Evolutionary conservation across 352 stramenopile genomes (phyloP).

Genomic region (Phytophthora crassamura): DNA sequence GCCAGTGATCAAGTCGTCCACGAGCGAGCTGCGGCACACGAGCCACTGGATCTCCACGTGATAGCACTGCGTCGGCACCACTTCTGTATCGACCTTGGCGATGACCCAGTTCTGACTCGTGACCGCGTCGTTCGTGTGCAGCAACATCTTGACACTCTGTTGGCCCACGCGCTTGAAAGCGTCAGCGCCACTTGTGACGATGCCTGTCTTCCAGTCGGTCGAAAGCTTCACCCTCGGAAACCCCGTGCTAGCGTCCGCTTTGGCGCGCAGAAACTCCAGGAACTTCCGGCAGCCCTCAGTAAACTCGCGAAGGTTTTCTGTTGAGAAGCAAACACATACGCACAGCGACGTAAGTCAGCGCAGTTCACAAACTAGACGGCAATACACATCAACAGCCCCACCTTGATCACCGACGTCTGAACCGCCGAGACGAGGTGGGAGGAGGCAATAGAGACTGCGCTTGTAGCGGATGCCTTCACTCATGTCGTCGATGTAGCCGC

Average conservation of each 20-base stretch:
- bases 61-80: slow-evolving; percentile 73
- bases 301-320: slow-evolving; percentile 63
- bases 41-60: slow-evolving; percentile 90
- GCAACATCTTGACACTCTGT: slow-evolving; percentile 74
- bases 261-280: slow-evolving; percentile 68
- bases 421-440: slow-evolving; percentile 55
- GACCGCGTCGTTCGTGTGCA: slow-evolving; percentile 69
- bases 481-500: slow-evolving; percentile 89
- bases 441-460: slow-evolving; percentile 74
- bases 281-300: slow-evolving; percentile 76
- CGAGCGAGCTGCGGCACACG: slow-evolving; percentile 80
- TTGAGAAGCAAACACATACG: slow-evolving; percentile 15
- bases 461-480: slow-evolving; percentile 86
- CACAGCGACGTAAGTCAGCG: too few species aligned
- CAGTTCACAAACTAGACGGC: too few species aligned
- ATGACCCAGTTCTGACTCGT: slow-evolving; percentile 88
- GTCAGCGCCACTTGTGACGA: slow-evolving; percentile 51
- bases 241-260: slow-evolving; percentile 54
- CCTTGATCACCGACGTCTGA: slow-evolving; percentile 41
- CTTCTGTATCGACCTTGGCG: slow-evolving; percentile 75
- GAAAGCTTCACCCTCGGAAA: slow-evolving; percentile 68
- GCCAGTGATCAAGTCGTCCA: slow-evolving; percentile 83
- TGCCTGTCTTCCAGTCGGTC: slow-evolving; percentile 52
- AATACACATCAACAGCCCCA: slow-evolving; percentile 13
- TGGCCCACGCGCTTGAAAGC: slow-evolving; percentile 77